A percentile compares a stretch with the other conserved stretches of the same genome.
These are phyloP conservation scores for Hypomontagnella monticulosa DNA, from an alignment of 495 filamentous ascomycete genomes.

Conservation along the genomic window DNA sequence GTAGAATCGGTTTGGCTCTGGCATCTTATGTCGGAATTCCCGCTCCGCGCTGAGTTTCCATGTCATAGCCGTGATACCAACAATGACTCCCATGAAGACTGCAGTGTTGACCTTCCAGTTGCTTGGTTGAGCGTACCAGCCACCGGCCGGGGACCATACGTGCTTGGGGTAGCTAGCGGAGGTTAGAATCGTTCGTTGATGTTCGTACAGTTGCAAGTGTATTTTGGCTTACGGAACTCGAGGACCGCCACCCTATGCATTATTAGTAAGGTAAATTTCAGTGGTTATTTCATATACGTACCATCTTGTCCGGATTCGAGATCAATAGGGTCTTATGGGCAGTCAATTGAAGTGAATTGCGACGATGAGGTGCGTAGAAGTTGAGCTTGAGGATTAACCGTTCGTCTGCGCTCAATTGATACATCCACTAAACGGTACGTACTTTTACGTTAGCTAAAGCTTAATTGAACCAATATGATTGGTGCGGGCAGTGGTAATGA, in stretches of 20 bases:
- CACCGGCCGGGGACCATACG: conserved; percentile 98
- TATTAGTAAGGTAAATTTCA: conserved; percentile 49
- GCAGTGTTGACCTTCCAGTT: conserved; percentile 98
- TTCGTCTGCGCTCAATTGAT: neutral
- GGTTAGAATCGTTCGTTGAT: conserved; percentile 22
- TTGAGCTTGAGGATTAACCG: conserved; percentile 5
- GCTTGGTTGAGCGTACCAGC: conserved; percentile 92
- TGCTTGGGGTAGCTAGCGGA: conserved; percentile 89
- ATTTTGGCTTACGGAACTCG: conserved; percentile 81
- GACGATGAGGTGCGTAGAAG: conserved; percentile 21
- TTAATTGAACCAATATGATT: conserved; percentile 8
- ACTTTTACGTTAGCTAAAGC: neutral
- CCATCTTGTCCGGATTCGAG: conserved; percentile 51
- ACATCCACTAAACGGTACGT: neutral
- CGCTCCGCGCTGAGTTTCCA: conserved; percentile 86
- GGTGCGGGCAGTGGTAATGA: conserved; percentile 22
- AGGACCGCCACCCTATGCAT: conserved; percentile 72
- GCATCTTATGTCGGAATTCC: conserved; percentile 84
- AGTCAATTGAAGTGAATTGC: conserved; percentile 32
- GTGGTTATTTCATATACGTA: conserved; percentile 23
- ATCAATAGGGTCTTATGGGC: conserved; percentile 33
- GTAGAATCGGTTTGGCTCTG: conserved; percentile 86
- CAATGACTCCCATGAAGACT: conserved; percentile 75
- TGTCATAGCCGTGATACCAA: conserved; percentile 75
- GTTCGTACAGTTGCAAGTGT: conserved; percentile 12